Base-by-base conservation (phyloP, 2,329 filamentous ascomycete genomes). In the Bipolaris bicolor region DNA sequence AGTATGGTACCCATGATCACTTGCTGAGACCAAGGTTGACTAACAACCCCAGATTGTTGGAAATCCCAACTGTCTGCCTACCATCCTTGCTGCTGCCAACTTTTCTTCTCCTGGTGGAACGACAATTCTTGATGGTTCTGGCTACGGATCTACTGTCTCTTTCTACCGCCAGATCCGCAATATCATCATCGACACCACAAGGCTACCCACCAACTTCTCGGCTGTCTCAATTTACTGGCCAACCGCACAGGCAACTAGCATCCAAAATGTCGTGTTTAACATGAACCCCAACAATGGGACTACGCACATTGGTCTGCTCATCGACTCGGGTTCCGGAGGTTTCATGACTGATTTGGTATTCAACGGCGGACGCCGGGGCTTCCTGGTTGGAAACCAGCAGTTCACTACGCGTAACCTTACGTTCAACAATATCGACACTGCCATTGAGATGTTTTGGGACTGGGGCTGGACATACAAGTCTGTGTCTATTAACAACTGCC, bases 131-230 rank as follows among this genome's bases (percentile, higher is more conserved):
- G 83, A 87, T 67, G 83, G 80, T 37, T 81, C 74, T 60, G 79
- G 78, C 60, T 81, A 75, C 68, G 71, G 75, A 9, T 77, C 84
- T 3, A 85, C 85, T 34, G 87, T 85, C 63, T 84, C 88, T 9
- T 90, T 90, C 74, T 87, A 82, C 68, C 80, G 87, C 43, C 84
- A 87, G 62, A 82, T 90, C 56, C 80, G 86, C 7, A 90, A 91
- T 67, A 80, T 91, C 47, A 78, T 87, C 53, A 78, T 90, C 37
- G 88, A 90, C 67, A 77, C 81, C 36, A 86, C 82, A 1, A 72
- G 75, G 1, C 78, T 86, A 0, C 78, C 81, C 22, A 71, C 81
- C 0, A 65, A 74, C n/a, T 78, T 76, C 7, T 68, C 77, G 2
- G 79, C 81, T 1, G 79, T 82, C 18, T 77, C 78, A 29, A 71